Percentiles rank a stretch among this genome's conserved stretches.
These are phyloP conservation scores for Aspergillus floridensis DNA, from an alignment of 2,329 filamentous ascomycete species.

Conservation along the genomic window DNA sequence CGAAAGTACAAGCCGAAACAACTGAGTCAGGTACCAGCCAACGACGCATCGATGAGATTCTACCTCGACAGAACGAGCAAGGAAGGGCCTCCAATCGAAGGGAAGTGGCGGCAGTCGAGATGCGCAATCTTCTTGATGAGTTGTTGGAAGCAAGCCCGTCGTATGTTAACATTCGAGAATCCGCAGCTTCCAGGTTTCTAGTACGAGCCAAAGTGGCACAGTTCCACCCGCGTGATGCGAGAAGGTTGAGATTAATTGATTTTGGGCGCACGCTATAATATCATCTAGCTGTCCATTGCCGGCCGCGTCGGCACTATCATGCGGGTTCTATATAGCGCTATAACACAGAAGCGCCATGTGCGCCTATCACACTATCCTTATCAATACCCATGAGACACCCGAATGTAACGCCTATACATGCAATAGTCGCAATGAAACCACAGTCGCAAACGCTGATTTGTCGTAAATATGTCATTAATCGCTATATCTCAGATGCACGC, in stretches of 20 bases:
- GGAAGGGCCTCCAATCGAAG: conserved; percentile 41
- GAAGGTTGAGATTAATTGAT: conserved; percentile 52
- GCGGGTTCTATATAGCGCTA: conserved; percentile 12
- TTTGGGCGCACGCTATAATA: conserved; percentile 45
- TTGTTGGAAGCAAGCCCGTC: conserved; percentile 47
- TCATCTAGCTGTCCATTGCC: conserved; percentile 14
- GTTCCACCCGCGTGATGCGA: conserved; percentile 55
- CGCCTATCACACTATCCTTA: conserved; percentile 1
- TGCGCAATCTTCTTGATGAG: conserved; percentile 47
- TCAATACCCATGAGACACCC: conserved; percentile 10
- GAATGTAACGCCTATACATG: conserved; percentile 20
- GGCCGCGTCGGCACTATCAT: background rate
- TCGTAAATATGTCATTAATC: conserved; percentile 10
- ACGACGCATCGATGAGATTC: conserved; percentile 52
- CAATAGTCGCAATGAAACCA: conserved; percentile 10
- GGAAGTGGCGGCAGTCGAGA: conserved; percentile 48
- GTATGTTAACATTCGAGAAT: conserved; percentile 52
- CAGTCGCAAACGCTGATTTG: conserved; percentile 5
- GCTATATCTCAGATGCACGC: conserved; percentile 4
- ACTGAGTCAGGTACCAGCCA: conserved; percentile 39
- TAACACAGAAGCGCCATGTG: background rate
- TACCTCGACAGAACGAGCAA: conserved; percentile 37
- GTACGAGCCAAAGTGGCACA: conserved; percentile 56
- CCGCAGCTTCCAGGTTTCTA: conserved; percentile 53
- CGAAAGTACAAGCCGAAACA: conserved; percentile 27